Evolutionary conservation across 2,329 filamentous ascomycete genomes (phyloP), one percentile per base, ranked within the genome.

Genomic region (Clonostachys solani): DNA sequence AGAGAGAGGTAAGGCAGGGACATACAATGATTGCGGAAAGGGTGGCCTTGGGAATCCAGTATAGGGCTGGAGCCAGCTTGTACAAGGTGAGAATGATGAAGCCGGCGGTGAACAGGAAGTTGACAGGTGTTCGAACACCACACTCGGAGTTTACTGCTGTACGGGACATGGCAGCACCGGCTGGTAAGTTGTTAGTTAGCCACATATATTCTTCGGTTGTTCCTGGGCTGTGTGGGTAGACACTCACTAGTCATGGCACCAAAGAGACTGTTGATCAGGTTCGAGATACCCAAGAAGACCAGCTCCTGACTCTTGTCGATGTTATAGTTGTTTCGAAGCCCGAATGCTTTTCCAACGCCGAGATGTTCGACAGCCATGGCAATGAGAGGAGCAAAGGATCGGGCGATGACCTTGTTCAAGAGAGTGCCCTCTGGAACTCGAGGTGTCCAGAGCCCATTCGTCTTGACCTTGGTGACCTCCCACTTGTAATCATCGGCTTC

Each of bases 31-130:
- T 84, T 3, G 81, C 83, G 1, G 83, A 75, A 2, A 86, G 69
- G 0, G 80, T 83, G 0, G 82, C 73, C 54, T 84, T 83, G 1
- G 83, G 83, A n/a, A 86, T 81, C 80, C 81, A 87, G 63, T 81
- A 84, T 0, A 87, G 69, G 0, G 78, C 76, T 0, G 75, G 77
- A 0, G 77, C 77, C 36, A 86, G 74, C 49, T 81, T 73, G 56
- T 81, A 86, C 23, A 86, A 75, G 17, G 75, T 80, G 2, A 86
- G 60, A 8, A 86, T 65, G 16, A 86, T 80, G 43, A 83, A 78
- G 5, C 73, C 80, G 3, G 80, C 75, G 0, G 83, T 84, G 46
- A 86, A 68, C 18, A 82, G 53, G 5, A 82, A 81, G 40, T 77
- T 81, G 0, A 84, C 64, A 0, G 83, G 83, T 6, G 78, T 82